Evolutionary conservation across 2,329 filamentous ascomycete species (phyloP).

Genomic region (Thielaviopsis punctulata): DNA sequence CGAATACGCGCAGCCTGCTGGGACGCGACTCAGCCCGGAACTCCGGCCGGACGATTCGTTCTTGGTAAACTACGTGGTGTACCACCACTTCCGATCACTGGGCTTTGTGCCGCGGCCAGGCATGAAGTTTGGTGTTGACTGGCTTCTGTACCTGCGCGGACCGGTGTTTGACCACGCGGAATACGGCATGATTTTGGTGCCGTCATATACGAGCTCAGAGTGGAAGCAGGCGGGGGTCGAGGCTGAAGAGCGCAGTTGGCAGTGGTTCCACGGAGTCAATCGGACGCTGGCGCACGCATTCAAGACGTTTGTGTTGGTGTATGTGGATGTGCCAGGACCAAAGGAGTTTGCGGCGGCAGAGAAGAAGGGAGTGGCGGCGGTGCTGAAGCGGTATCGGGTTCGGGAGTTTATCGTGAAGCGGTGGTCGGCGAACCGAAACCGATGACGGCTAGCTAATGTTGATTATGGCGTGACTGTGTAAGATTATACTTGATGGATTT

Average conservation of each 20-base stretch:
- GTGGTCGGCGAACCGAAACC: conserved; percentile 69
- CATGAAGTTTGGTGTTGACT: conserved; percentile 89
- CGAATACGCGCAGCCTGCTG: conserved; percentile 51
- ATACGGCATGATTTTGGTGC: conserved; percentile 72
- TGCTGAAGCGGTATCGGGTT: conserved; percentile 55
- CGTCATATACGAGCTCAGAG: conserved; percentile 58
- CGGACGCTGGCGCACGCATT: conserved; percentile 76
- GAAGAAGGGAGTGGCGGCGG: conserved; percentile 38
- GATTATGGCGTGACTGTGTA: background rate
- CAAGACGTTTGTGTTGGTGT: conserved; percentile 78
- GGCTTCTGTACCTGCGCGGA: conserved; percentile 81
- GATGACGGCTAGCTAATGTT: conserved; percentile 19
- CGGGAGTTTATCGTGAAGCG: conserved; percentile 66
- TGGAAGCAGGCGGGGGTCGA: conserved; percentile 46
- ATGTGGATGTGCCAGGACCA: conserved; percentile 76
- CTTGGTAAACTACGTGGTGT: conserved; percentile 70
- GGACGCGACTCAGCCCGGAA: conserved; percentile 23
- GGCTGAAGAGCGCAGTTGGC: conserved; percentile 42
- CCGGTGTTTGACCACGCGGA: conserved; percentile 92
- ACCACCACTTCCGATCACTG: conserved; percentile 88
- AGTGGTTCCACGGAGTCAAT: conserved; percentile 77
- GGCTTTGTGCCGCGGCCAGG: conserved; percentile 89
- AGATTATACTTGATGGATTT: background rate
- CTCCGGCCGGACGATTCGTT: conserved; percentile 68
- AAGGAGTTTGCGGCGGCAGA: conserved; percentile 26